Evolutionary conservation across 371 early-diverging fungal genomes (phyloP), one percentile per base, ranked within the genome.

Genomic region (Apophysomyces variabilis): DNA sequence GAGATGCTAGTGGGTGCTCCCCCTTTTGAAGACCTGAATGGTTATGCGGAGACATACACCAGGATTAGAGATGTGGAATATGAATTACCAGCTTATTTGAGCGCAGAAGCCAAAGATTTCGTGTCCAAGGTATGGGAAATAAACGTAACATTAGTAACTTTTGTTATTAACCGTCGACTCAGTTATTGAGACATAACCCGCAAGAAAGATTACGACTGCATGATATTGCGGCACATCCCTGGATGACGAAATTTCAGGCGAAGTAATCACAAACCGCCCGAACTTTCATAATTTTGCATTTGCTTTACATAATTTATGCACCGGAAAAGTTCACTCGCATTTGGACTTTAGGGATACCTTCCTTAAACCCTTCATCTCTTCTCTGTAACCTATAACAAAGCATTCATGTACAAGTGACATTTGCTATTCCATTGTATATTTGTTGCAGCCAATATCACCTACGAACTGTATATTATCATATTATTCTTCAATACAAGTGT

Each of bases 1-100:
- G 99, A 99, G 81, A 91, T 99, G 65, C 71, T 98, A 13, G 93
- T 93, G 5, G 99, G 99, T 7, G 80, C 78, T 0, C 95, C 99
- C 0, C 99, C 99, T 1, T 99, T 99, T 83, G 97, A 96, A 70
- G 93, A 89, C n/a, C 4, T 62, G 16, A 64, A 68, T 3, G 80
- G 80, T 35, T 85, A 87, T 60, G 80, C 75, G 61, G 92, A 88
- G 38, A 97, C 95, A 0, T 96, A 95, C 70, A 79, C 81, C 37
- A 82, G 88, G 36, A 98, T 99, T 61, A 86, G 88, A 37, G 83
- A 83, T 46, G 91, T 93, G 11, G 93, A 97, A 47, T 76, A 95
- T 38, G 72, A 84, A 18, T 87, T 96, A 58, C 99, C 99, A 5
- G 76, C 84, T 0, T 77, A 85, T 72, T 79, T 99, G 26, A 90